Evolutionary conservation across 352 stramenopile genomes (phyloP).

Genomic region (Blastocystis sp.): DNA sequence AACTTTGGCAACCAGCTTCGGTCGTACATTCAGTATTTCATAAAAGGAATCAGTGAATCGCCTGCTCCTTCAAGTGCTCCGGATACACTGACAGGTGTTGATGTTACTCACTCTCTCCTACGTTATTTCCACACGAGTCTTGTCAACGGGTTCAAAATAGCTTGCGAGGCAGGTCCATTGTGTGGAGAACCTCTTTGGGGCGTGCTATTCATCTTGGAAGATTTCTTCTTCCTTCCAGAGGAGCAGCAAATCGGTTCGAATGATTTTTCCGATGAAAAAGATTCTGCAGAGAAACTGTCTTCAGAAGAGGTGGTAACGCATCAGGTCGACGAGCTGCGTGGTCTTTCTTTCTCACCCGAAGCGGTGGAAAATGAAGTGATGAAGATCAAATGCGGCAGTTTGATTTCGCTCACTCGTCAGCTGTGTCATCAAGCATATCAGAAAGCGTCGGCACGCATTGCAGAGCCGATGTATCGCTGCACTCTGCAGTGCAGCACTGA

Average conservation of each 20-base stretch:
- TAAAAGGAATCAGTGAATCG: background rate
- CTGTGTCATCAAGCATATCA: background rate
- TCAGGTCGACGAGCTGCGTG: background rate
- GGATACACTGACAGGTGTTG: background rate
- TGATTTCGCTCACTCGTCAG: constrained; percentile 34
- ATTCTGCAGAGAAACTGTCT: background rate
- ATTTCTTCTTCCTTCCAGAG: constrained; percentile 69
- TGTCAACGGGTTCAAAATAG: constrained; percentile 76
- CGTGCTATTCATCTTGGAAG: constrained; percentile 77
- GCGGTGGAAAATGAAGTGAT: background rate
- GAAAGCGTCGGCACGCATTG: constrained; percentile 48
- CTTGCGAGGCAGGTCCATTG: constrained; percentile 73
- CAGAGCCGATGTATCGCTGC: constrained; percentile 60
- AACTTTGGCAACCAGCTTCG: background rate
- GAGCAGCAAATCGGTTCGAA: constrained; percentile 63
- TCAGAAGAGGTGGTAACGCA: background rate
- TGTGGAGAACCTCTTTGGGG: constrained; percentile 81
- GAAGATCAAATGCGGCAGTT: background rate
- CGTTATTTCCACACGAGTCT: constrained; percentile 70
- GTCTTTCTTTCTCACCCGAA: background rate
- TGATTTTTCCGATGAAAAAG: background rate
- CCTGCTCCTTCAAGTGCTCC: constrained; percentile 50
- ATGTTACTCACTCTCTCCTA: background rate
- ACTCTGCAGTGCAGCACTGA: constrained; percentile 68
- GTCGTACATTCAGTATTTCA: background rate